Conservation (phyloP, 1,284 basidiomycete genomes). For the Cutaneotrichosporon cutaneum region DNA sequence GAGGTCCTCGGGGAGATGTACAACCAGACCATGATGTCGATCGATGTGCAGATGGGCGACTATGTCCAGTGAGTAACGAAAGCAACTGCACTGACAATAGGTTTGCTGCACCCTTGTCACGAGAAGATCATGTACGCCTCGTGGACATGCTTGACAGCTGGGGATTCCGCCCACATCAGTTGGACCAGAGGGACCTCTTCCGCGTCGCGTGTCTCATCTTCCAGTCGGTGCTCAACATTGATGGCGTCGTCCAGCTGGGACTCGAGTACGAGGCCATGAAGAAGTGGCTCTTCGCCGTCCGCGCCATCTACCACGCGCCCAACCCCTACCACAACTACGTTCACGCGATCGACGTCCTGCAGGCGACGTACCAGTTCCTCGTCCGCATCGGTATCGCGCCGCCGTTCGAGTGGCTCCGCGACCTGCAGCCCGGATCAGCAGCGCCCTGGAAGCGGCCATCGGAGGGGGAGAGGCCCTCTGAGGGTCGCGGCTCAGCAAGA, state of each 20-base stretch:
- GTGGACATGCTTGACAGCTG: conserved; percentile 70
- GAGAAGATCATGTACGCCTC: conserved; percentile 52
- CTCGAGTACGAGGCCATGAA: conserved; percentile 64
- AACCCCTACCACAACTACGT: conserved; percentile 96
- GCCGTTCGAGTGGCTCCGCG: conserved; percentile 57
- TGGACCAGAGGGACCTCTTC: conserved; percentile 75
- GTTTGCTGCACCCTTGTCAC: conserved; percentile 43
- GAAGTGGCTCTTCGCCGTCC: conserved; percentile 73
- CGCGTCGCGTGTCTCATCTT: conserved; percentile 75
- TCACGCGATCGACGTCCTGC: conserved; percentile 90
- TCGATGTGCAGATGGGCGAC: conserved; percentile 58
- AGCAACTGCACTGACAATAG: conserved; percentile 29
- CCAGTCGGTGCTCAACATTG: conserved; percentile 56
- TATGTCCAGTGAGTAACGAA: conserved; percentile 41
- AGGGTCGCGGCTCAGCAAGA: conserved; percentile 35
- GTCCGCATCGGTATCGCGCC: conserved; percentile 74
- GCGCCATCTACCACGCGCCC: conserved; percentile 77
- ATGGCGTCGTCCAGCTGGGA: conserved; percentile 68
- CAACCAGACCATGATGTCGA: conserved; percentile 68
- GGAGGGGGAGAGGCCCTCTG: conserved; percentile 26
- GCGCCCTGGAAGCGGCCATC: conserved; percentile 36
- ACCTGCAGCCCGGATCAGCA: conserved; percentile 27
- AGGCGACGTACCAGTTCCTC: conserved; percentile 84
- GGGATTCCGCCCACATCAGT: conserved; percentile 81
- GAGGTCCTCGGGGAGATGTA: conserved; percentile 80